These are phyloP conservation scores for Talaromyces sp. DNA, from an alignment of 2,329 filamentous ascomycete genomes.

Conservation along the genomic window DNA sequence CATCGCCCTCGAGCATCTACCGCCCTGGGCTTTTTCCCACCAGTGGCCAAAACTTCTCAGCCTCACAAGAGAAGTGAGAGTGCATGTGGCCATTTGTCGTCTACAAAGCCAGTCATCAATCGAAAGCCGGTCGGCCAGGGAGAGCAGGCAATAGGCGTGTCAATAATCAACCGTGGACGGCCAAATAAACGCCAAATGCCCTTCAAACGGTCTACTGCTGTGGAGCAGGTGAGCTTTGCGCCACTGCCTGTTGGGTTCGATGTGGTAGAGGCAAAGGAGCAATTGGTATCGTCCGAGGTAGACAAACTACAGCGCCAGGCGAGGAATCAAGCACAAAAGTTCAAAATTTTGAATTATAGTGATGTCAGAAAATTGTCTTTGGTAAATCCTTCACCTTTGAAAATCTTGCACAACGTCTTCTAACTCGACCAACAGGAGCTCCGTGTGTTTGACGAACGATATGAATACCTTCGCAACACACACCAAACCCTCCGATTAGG, in stretches of 20 bases:
- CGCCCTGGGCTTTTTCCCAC: conserved; percentile 7
- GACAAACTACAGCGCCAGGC: conserved; percentile 20
- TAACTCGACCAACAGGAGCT: conserved; percentile 54
- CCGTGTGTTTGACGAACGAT: conserved; percentile 68
- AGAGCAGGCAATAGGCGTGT: conserved; percentile 6
- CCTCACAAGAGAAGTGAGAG: conserved; percentile 12
- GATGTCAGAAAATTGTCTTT: conserved; percentile 21
- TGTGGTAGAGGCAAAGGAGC: conserved; percentile 14
- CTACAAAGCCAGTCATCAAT: background rate
- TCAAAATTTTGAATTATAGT: conserved; percentile 21
- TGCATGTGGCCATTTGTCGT: background rate
- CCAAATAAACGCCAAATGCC: conserved; percentile 11
- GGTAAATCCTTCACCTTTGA: conserved; percentile 13
- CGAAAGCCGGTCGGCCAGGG: background rate
- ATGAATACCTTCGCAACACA: conserved; percentile 71
- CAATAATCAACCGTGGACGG: conserved; percentile 11
- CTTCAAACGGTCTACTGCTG: conserved; percentile 7
- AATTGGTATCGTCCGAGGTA: conserved; percentile 17
- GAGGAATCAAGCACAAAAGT: conserved; percentile 18
- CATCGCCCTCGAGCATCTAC: conserved; percentile 5
- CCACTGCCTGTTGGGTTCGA: conserved; percentile 17
- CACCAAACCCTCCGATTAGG: conserved; percentile 71
- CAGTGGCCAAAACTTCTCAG: background rate
- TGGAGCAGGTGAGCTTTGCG: conserved; percentile 1
- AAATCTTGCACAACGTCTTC: conserved; percentile 2